Evolutionary conservation across 345 rosid species (phyloP).

Genomic region (Pistacia integerrima): DNA sequence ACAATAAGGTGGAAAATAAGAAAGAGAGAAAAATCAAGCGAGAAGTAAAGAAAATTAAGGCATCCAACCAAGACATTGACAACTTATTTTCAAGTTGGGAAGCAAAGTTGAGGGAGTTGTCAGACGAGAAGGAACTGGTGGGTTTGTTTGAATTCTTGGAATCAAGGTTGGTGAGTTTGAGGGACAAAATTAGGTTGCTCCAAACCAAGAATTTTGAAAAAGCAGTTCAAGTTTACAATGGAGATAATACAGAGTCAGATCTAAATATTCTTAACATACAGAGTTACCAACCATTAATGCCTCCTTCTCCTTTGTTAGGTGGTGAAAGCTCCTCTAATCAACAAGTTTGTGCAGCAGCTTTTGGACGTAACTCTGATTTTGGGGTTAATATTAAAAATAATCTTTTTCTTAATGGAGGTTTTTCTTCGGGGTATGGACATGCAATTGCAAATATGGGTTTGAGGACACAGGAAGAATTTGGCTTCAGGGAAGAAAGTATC

Average conservation of each 20-base stretch:
- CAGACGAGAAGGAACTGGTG: background rate
- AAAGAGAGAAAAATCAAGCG: background rate
- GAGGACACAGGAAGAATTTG: too few species aligned
- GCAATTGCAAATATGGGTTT: too few species aligned
- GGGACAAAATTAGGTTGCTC: slow-evolving; percentile 5
- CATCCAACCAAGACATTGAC: too few species aligned
- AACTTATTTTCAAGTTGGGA: background rate
- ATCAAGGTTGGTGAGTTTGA: background rate
- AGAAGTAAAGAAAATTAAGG: too few species aligned
- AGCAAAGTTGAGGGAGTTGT: background rate
- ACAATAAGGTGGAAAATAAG: background rate
- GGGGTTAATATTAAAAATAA: too few species aligned
- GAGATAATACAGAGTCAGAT: background rate
- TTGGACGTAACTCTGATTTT: too few species aligned
- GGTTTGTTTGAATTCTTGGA: background rate
- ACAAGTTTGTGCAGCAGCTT: too few species aligned
- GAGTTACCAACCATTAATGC: background rate
- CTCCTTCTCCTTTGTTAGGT: background rate
- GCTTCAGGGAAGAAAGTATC: too few species aligned
- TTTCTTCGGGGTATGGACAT: too few species aligned
- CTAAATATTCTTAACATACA: background rate
- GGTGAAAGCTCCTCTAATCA: too few species aligned
- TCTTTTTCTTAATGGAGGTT: too few species aligned
- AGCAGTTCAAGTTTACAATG: background rate
- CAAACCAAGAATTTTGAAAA: background rate